Evolutionary conservation across 2,329 filamentous ascomycete genomes (phyloP).

Genomic region (Aspergillus quadrilineatus): DNA sequence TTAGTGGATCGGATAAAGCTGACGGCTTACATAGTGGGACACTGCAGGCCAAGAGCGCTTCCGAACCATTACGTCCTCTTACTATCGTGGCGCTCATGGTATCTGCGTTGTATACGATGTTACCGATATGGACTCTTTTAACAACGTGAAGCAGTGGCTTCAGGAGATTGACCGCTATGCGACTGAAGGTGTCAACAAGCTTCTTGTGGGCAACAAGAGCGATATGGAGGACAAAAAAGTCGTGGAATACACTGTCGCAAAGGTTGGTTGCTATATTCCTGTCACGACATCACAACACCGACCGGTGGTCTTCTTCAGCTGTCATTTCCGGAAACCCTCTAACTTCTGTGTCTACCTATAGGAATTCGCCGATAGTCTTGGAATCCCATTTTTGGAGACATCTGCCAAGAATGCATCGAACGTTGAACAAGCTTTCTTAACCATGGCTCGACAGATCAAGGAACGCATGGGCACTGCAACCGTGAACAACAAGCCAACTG

Average conservation of each 20-base stretch:
- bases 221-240: constrained; percentile 99
- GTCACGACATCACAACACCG: neutral
- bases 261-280: constrained; percentile 61
- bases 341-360: constrained; percentile 41
- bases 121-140: constrained; percentile 99
- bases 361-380: constrained; percentile 98
- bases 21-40: constrained; percentile 72
- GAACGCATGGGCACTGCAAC: constrained; percentile 97
- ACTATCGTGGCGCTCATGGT: constrained; percentile 98
- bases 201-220: constrained; percentile 99
- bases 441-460: constrained; percentile 99
- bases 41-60: constrained; percentile 98
- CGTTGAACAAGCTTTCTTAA: constrained; percentile 99
- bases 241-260: constrained; percentile 98
- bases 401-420: constrained; percentile 99
- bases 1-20: constrained; percentile 2
- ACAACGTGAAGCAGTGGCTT: constrained; percentile 99
- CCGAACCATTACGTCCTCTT: constrained; percentile 98
- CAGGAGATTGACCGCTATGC: constrained; percentile 99
- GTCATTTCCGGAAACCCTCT: neutral
- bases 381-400: constrained; percentile 98
- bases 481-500: constrained; percentile 97
- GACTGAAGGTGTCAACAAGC: constrained; percentile 98
- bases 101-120: constrained; percentile 99
- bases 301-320: neutral